Evolutionary conservation across 106 monocot genomes (phyloP).

Genomic region (Dactylorhiza incarnata): DNA sequence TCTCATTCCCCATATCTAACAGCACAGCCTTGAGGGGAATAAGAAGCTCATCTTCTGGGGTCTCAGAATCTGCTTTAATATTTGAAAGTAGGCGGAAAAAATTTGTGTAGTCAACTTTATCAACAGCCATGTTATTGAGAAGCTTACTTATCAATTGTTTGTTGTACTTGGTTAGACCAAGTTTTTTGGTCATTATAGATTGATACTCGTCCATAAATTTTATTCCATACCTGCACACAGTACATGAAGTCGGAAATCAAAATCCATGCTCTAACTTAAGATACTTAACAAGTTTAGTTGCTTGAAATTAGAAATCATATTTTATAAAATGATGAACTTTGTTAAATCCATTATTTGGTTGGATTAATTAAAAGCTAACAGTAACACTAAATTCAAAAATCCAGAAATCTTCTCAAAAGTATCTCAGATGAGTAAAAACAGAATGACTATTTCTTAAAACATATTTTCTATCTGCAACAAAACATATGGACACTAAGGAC

Average conservation of each 20-base stretch:
- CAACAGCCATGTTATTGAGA: constrained; percentile 92
- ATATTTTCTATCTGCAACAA: background rate
- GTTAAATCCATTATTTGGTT: too few species aligned
- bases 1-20: constrained; percentile 80
- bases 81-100: constrained; percentile 86
- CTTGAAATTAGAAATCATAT: too few species aligned
- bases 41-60: constrained; percentile 57
- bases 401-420: too few species aligned
- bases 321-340: too few species aligned
- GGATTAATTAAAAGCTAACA: too few species aligned
- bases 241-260: background rate
- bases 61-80: constrained; percentile 55
- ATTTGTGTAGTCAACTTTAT: constrained; percentile 98
- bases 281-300: too few species aligned
- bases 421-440: too few species aligned
- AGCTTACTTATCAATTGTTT: constrained; percentile 82
- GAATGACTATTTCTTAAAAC: background rate
- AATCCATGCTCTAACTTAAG: background rate
- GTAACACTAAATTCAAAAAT: too few species aligned
- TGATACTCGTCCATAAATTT: constrained; percentile 98
- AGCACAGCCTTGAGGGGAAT: constrained; percentile 70
- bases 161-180: constrained; percentile 82
- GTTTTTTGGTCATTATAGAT: constrained; percentile 85
- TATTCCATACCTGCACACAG: constrained; percentile 53
- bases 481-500: background rate